Conservation (phyloP, 306 rosid species). For the Lathyrus tuberosus region DNA sequence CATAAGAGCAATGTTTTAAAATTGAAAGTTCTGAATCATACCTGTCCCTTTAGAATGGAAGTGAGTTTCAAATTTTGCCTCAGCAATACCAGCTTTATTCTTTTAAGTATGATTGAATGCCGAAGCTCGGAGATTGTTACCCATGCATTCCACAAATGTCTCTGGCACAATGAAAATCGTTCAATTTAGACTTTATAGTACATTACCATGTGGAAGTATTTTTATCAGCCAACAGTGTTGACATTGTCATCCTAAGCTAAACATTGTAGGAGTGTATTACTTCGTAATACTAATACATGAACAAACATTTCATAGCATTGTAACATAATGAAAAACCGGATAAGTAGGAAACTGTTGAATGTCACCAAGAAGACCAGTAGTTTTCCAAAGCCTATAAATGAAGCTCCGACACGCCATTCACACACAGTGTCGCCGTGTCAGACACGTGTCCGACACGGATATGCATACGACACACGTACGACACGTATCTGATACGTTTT, state of each 20-base stretch:
- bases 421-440: too few species aligned
- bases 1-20: too few species aligned
- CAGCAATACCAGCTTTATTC: constrained; percentile 89
- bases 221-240: constrained; percentile 23
- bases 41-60: constrained; percentile 91
- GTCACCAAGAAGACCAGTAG: constrained; percentile 4
- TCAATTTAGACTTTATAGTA: constrained; percentile 39
- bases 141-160: too few species aligned
- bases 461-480: too few species aligned
- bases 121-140: constrained; percentile 91
- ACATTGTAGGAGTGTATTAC: constrained; percentile 16
- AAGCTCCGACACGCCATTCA: too few species aligned
- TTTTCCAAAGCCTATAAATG: constrained; percentile 23
- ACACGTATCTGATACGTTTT: too few species aligned
- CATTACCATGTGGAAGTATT: constrained; percentile 31
- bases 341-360: constrained; percentile 23
- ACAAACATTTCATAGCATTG: constrained; percentile 21
- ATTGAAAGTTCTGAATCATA: constrained; percentile 54
- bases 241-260: constrained; percentile 22
- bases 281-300: not conserved
- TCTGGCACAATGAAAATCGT: too few species aligned
- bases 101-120: constrained; percentile 91
- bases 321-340: constrained; percentile 22
- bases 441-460: too few species aligned
- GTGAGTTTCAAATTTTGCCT: constrained; percentile 94